Conservation (phyloP, 2,329 filamentous ascomycete species). For the Venturia carpophila region DNA sequence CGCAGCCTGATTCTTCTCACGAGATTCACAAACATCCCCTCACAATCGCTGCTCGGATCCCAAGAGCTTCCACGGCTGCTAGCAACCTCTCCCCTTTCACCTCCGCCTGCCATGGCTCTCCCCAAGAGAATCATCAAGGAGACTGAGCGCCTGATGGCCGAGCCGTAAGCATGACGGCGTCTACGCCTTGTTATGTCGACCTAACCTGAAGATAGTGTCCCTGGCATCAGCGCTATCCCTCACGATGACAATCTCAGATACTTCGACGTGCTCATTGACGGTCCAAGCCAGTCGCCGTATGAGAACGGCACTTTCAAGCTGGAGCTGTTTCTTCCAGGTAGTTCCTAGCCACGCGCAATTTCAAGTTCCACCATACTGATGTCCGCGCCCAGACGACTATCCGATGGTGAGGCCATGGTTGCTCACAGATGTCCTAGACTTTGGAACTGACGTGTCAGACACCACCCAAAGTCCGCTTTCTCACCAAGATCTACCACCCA, state of each 20-base stretch:
- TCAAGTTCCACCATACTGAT: not conserved
- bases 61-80: not conserved
- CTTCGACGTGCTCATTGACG: slow-evolving; percentile 95
- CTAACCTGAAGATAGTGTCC: slow-evolving; percentile 54
- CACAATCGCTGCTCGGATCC: not conserved
- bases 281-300: slow-evolving; percentile 85
- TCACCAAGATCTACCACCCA: slow-evolving; percentile 98
- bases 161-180: slow-evolving; percentile 60
- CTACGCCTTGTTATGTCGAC: slow-evolving; percentile 13
- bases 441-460: slow-evolving; percentile 38
- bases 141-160: slow-evolving; percentile 91
- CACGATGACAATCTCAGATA: slow-evolving; percentile 97
- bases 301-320: slow-evolving; percentile 93
- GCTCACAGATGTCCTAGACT: not conserved
- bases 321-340: slow-evolving; percentile 77
- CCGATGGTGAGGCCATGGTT: slow-evolving; percentile 56
- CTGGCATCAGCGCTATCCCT: slow-evolving; percentile 89
- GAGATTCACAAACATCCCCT: not conserved
- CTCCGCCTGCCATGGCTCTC: slow-evolving; percentile 51
- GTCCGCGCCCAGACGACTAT: slow-evolving; percentile 63
- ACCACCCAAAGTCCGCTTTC: slow-evolving; percentile 93
- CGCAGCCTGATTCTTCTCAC: not conserved
- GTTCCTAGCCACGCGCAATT: not conserved
- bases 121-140: slow-evolving; percentile 98
- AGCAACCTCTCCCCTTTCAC: slow-evolving; percentile 1